A percentile compares a stretch with the other conserved stretches of the same genome.
phyloP scores from a whole-genome alignment of 108 stramenopile genomes.

The Fistulifera solaris region DNA sequence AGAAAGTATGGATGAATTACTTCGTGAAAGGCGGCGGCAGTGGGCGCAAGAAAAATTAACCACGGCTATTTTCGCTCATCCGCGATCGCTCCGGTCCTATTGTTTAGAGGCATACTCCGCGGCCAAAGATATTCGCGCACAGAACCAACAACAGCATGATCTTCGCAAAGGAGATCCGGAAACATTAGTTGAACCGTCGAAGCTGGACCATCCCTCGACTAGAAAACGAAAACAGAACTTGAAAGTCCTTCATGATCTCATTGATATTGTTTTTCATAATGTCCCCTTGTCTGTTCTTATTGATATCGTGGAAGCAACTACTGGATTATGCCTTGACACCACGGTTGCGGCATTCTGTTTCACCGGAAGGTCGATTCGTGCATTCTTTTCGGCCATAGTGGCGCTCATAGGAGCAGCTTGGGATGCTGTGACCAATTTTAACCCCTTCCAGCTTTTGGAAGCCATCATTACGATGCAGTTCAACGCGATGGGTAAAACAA shows the following conservation, averaged over 20 bases:
- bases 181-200: conserved; percentile 19
- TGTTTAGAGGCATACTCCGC: conserved; percentile 64
- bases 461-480: conserved; percentile 50
- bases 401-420: conserved; percentile 19
- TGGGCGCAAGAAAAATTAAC: conserved; percentile 57
- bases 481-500: conserved; percentile 61
- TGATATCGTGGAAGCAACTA: conserved; percentile 35
- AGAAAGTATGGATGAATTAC: conserved; percentile 10
- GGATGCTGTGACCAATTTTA: conserved; percentile 38
- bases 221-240: conserved; percentile 8
- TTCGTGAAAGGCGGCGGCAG: conserved; percentile 24
- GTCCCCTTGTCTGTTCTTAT: conserved; percentile 56
- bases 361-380: conserved; percentile 18
- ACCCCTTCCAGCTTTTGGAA: conserved; percentile 47
- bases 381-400: conserved; percentile 18
- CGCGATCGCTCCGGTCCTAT: conserved; percentile 54
- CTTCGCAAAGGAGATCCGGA: conserved; percentile 15
- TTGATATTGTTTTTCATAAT: conserved; percentile 36
- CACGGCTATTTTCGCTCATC: conserved; percentile 67
- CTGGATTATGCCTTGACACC: conserved; percentile 44
- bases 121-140: conserved; percentile 36
- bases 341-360: conserved; percentile 37
- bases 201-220: conserved; percentile 9
- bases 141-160: conserved; percentile 7
- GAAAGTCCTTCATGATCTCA: conserved; percentile 25